These are phyloP conservation scores for Grigorovia jiainica DNA, from an alignment of 805 yeast genomes.

Conservation along the genomic window DNA sequence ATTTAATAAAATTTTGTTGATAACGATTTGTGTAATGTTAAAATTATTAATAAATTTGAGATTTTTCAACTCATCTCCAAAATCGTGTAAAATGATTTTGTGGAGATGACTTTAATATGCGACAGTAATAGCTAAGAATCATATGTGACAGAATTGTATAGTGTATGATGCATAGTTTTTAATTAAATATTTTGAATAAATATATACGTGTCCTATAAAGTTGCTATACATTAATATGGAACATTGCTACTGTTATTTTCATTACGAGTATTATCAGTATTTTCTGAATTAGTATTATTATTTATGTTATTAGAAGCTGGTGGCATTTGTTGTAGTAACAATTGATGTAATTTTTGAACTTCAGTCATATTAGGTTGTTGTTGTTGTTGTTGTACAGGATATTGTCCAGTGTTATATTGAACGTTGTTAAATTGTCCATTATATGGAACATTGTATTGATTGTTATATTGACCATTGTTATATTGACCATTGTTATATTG, in stretches of 20 bases:
- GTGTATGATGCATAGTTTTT: too few species aligned
- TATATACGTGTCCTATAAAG: too few species aligned
- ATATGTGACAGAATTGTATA: too few species aligned
- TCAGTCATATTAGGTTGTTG: slow-evolving; percentile 14
- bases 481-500: background rate
- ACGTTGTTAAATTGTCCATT: too few species aligned
- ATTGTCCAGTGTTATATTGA: slow-evolving; percentile 1
- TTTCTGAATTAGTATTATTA: background rate
- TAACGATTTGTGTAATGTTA: background rate
- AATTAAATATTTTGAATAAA: too few species aligned
- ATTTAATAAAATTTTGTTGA: background rate
- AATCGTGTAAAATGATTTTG: background rate
- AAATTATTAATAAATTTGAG: background rate
- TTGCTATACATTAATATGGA: too few species aligned
- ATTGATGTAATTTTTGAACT: slow-evolving; percentile 18
- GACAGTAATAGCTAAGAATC: too few species aligned
- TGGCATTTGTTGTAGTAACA: slow-evolving; percentile 18
- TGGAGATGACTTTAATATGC: too few species aligned
- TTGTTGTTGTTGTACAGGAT: slow-evolving; percentile 10
- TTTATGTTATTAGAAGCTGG: slow-evolving; percentile 3
- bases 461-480: slow-evolving; percentile 1
- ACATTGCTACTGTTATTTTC: slow-evolving; percentile 4
- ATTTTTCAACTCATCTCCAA: background rate
- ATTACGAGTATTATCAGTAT: slow-evolving; percentile 6
- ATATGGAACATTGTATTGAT: slow-evolving; percentile 1